These are phyloP conservation scores for Asterophora parasitica DNA, from an alignment of 768 basidiomycete species.

Conservation along the genomic window DNA sequence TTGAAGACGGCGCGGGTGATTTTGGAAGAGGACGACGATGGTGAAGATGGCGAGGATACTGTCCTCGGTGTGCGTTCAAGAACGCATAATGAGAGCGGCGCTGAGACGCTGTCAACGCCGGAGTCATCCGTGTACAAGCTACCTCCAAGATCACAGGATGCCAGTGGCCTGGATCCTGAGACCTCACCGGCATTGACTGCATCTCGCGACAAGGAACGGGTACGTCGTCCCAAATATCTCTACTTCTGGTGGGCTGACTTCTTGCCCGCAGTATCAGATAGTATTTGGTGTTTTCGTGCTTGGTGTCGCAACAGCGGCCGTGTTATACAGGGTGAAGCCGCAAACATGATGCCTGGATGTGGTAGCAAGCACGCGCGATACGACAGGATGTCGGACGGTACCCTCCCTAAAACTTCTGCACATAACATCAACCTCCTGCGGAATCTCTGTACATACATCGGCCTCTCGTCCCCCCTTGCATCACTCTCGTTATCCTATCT, in stretches of 20 bases:
- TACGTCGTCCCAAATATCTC: conserved; percentile 12
- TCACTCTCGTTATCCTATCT: conserved; percentile 1
- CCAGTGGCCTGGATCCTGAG: conserved; percentile 7
- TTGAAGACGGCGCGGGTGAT: conserved; percentile 14
- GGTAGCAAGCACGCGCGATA: background rate
- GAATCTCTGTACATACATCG: conserved; percentile 8
- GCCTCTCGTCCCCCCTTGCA: background rate
- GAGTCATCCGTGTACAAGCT: conserved; percentile 24
- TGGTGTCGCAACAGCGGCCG: conserved; percentile 65
- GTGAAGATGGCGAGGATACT: conserved; percentile 22
- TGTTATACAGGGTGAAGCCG: conserved; percentile 64
- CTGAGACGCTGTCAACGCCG: conserved; percentile 23
- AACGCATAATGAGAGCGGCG: conserved; percentile 10
- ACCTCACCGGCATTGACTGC: background rate
- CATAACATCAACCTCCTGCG: background rate
- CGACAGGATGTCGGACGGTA: background rate
- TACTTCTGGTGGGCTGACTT: conserved; percentile 1
- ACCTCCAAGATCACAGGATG: conserved; percentile 5
- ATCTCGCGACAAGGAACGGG: conserved; percentile 11
- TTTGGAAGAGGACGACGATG: conserved; percentile 20
- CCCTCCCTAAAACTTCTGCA: conserved; percentile 9
- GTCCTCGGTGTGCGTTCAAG: conserved; percentile 17
- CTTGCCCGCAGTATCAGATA: conserved; percentile 42
- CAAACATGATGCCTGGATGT: conserved; percentile 20
- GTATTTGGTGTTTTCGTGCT: conserved; percentile 63